These are phyloP conservation scores for Mycena rosella DNA, from an alignment of 768 basidiomycete species.

Conservation along the genomic window DNA sequence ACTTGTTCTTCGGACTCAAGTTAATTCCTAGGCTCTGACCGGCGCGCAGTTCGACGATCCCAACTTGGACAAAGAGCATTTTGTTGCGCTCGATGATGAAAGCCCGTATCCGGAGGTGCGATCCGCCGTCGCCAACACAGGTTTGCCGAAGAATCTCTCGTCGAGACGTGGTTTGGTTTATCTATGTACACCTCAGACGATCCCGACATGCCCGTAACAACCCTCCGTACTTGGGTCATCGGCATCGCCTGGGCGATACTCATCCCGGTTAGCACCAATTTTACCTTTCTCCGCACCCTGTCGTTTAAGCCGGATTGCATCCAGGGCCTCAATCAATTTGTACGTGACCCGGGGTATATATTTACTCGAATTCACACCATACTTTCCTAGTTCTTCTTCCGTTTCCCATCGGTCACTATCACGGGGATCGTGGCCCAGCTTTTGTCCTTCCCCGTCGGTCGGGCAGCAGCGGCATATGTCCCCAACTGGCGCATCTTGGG, in stretches of 20 bases:
- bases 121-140: constrained; percentile 69
- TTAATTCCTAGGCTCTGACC: constrained; percentile 44
- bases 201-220: constrained; percentile 67
- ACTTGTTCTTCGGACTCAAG: background rate
- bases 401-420: constrained; percentile 55
- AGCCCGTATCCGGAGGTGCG: constrained; percentile 86
- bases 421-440: constrained; percentile 73
- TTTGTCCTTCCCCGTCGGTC: constrained; percentile 74
- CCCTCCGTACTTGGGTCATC: constrained; percentile 65
- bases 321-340: constrained; percentile 64
- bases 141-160: background rate
- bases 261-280: constrained; percentile 54
- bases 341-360: background rate
- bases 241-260: constrained; percentile 67
- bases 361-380: background rate
- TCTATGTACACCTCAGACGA: constrained; percentile 77
- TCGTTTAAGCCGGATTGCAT: background rate
- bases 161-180: constrained; percentile 66
- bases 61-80: constrained; percentile 57
- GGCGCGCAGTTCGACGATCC: constrained; percentile 59
- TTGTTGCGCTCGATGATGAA: constrained; percentile 66
- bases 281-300: background rate
- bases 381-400: constrained; percentile 23
- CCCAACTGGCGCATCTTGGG: constrained; percentile 69
- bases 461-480: constrained; percentile 66